These are phyloP conservation scores for Zygosaccharomyces pseudobailii DNA, from an alignment of 1,139 yeast genomes.

Conservation along the genomic window DNA sequence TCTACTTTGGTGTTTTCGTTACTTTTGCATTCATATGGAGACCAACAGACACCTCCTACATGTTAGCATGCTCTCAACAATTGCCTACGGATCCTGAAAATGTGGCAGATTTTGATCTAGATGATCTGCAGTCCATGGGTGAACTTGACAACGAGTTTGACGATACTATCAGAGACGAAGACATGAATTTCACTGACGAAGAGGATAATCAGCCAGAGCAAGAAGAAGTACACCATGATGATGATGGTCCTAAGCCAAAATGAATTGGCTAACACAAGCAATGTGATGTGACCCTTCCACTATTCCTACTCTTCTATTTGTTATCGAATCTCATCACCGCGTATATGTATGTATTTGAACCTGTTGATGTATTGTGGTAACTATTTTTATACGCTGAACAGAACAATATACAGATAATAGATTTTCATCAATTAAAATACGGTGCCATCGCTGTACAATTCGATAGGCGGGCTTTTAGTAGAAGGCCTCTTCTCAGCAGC, in stretches of 20 bases:
- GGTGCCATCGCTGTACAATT: conserved; percentile 54
- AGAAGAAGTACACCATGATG: conserved; percentile 5
- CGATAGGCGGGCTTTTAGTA: conserved; percentile 56
- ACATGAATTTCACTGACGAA: conserved; percentile 24
- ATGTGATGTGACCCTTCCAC: neutral
- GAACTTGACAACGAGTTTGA: conserved; percentile 13
- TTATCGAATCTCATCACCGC: conserved; percentile 2
- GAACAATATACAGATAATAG: neutral
- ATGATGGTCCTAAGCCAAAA: neutral
- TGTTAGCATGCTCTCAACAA: conserved; percentile 93
- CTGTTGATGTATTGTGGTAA: conserved; percentile 1
- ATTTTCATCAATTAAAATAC: conserved; percentile 38
- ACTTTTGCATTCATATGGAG: conserved; percentile 92
- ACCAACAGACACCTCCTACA: conserved; percentile 91
- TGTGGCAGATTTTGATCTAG: conserved; percentile 71
- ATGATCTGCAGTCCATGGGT: conserved; percentile 43
- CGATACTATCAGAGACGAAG: conserved; percentile 18
- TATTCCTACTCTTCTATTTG: neutral
- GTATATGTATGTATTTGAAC: conserved; percentile 1
- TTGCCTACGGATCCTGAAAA: conserved; percentile 76
- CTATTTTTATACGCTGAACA: conserved; percentile 1
- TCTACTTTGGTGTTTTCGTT: conserved; percentile 78
- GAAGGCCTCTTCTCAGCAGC: conserved; percentile 45
- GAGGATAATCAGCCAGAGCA: conserved; percentile 14
- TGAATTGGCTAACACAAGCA: neutral